Percentiles rank a stretch among this genome's conserved stretches.
These are phyloP conservation scores for Suillus ampliporus DNA, from an alignment of 768 basidiomycete species.

Conservation along the genomic window DNA sequence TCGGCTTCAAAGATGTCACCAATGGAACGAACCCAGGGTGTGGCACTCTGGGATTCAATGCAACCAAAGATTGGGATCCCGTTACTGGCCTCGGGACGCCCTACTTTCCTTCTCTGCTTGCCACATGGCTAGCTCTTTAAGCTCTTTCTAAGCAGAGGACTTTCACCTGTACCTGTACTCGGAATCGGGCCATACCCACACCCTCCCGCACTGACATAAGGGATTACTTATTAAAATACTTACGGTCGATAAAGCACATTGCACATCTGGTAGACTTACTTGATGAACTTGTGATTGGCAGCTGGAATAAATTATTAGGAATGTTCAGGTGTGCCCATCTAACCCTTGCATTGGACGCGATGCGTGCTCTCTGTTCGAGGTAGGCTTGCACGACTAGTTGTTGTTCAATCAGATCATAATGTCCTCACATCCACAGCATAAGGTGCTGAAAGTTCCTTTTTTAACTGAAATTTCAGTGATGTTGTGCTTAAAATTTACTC, in stretches of 20 bases:
- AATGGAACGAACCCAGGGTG: constrained; percentile 53
- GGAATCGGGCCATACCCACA: not conserved
- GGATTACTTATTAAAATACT: not conserved
- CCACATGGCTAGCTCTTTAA: constrained; percentile 37
- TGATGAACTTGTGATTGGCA: not conserved
- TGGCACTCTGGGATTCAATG: constrained; percentile 42
- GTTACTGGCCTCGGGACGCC: constrained; percentile 60
- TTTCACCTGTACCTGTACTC: not conserved
- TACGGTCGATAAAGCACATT: not conserved
- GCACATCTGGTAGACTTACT: not conserved
- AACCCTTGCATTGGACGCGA: not conserved
- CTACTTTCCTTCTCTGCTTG: constrained; percentile 41
- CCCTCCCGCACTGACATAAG: not conserved
- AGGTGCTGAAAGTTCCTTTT: too few species aligned
- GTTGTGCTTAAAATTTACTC: too few species aligned
- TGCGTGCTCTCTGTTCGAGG: constrained; percentile 14
- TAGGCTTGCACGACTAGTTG: constrained; percentile 23
- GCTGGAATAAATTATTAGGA: too few species aligned
- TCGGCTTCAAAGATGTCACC: constrained; percentile 56
- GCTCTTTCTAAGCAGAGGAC: not conserved
- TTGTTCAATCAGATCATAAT: constrained; percentile 26
- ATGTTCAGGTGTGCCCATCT: not conserved
- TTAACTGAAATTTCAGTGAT: too few species aligned
- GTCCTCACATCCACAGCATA: too few species aligned
- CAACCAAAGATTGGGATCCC: constrained; percentile 38